A percentile compares a stretch with the other conserved stretches of the same genome.
These are phyloP conservation scores for Agrocybe pediades DNA, from an alignment of 768 basidiomycete genomes.

Conservation along the genomic window DNA sequence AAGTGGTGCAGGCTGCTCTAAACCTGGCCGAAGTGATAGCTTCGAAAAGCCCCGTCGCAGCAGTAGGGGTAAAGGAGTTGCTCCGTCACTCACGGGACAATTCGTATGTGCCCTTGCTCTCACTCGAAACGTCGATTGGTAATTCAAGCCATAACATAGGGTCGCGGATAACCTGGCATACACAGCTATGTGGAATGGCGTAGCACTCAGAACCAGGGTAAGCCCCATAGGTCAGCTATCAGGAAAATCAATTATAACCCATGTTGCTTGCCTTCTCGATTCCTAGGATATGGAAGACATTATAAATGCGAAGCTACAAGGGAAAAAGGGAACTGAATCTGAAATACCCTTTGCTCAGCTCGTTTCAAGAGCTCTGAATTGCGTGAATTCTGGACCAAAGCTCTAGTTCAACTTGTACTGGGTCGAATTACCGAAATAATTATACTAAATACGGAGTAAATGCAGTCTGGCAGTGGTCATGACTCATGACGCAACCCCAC, in stretches of 20 bases:
- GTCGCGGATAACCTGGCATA: neutral
- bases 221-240: no score
- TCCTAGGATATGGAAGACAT: neutral
- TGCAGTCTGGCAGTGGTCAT: no score
- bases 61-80: slow-evolving; percentile 74
- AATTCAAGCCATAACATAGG: no score
- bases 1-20: slow-evolving; percentile 69
- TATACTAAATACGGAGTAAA: no score
- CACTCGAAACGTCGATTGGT: no score
- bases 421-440: no score
- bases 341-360: neutral
- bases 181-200: neutral
- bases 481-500: no score
- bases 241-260: no score
- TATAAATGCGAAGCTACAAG: neutral
- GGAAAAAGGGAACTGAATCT: neutral
- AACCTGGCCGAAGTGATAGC: slow-evolving; percentile 67
- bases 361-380: no score
- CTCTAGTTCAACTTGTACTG: no score
- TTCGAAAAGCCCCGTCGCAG: slow-evolving; percentile 77
- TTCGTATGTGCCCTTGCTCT: slow-evolving; percentile 41
- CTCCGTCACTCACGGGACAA: slow-evolving; percentile 81
- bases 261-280: neutral
- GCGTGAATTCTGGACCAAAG: no score
- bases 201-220: neutral